These are phyloP conservation scores for Tuber borchii DNA, from an alignment of 495 filamentous ascomycete genomes.

Conservation along the genomic window DNA sequence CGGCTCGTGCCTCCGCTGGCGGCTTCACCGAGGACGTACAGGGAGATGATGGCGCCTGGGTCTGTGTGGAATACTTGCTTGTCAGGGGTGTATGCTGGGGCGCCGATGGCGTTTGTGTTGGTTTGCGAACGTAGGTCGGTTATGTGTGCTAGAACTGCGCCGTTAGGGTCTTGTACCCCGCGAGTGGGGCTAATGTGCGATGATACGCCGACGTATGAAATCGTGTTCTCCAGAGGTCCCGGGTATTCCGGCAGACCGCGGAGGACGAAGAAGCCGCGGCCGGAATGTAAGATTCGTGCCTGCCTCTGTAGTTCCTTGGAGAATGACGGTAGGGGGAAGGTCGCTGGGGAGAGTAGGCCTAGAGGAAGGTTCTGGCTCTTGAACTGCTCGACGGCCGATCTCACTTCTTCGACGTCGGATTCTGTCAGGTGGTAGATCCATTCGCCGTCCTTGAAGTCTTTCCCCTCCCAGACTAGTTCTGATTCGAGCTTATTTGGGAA, in stretches of 20 bases:
- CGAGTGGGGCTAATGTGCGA: slow-evolving; percentile 52
- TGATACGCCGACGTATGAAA: slow-evolving; percentile 52
- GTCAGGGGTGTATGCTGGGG: slow-evolving; percentile 28
- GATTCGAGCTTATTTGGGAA: slow-evolving; percentile 20
- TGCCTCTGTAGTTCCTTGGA: slow-evolving; percentile 46
- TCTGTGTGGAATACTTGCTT: slow-evolving; percentile 68
- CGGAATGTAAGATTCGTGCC: slow-evolving; percentile 43
- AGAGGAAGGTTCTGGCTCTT: slow-evolving; percentile 12
- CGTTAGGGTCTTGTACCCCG: slow-evolving; percentile 49
- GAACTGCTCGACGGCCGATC: slow-evolving; percentile 20
- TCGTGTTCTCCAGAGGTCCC: slow-evolving; percentile 50
- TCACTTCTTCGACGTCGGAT: slow-evolving; percentile 19
- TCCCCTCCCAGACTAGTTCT: slow-evolving; percentile 27
- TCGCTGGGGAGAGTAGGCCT: slow-evolving; percentile 23
- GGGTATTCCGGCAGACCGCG: slow-evolving; percentile 50
- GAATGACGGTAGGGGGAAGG: slow-evolving; percentile 52
- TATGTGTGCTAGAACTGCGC: slow-evolving; percentile 18
- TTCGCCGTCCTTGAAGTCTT: slow-evolving; percentile 20
- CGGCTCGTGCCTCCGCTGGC: slow-evolving; percentile 54
- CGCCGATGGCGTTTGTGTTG: slow-evolving; percentile 8
- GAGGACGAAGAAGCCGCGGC: slow-evolving; percentile 52
- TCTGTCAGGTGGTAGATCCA: slow-evolving; percentile 24
- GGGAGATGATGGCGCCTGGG: slow-evolving; percentile 57
- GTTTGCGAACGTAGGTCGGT: slow-evolving; percentile 18
- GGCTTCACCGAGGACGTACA: slow-evolving; percentile 54